Conservation (phyloP, 257 asterid species). For the Echites panduratus region DNA sequence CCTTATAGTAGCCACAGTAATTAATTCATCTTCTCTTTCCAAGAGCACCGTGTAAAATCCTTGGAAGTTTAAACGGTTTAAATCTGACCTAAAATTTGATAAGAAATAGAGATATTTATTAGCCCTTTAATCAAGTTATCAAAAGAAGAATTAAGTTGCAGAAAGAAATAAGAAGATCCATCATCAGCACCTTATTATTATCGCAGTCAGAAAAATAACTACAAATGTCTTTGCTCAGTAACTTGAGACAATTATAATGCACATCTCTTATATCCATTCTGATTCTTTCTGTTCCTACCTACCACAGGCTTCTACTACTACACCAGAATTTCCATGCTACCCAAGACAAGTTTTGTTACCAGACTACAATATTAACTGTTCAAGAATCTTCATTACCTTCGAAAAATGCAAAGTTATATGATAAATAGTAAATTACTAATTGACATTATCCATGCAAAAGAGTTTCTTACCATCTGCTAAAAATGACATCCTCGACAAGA, state of each 20-base stretch:
- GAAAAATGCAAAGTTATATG: not conserved
- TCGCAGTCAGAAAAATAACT: not conserved
- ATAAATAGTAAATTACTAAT: not conserved
- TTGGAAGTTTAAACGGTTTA: constrained; percentile 68
- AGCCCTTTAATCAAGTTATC: not conserved
- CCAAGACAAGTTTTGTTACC: not conserved
- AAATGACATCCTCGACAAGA: constrained; percentile 78
- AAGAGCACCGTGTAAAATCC: constrained; percentile 76
- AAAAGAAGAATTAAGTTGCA: not conserved
- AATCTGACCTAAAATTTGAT: constrained; percentile 56
- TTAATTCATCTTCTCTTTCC: constrained; percentile 67
- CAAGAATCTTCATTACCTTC: not conserved
- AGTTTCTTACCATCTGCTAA: constrained; percentile 57
- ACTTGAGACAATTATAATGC: not conserved
- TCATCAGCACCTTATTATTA: too few relatives aligned
- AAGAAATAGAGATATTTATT: not conserved
- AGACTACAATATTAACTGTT: not conserved
- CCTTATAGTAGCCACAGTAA: constrained; percentile 80
- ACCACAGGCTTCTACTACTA: not conserved
- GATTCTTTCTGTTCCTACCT: not conserved
- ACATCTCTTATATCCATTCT: not conserved
- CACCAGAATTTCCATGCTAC: not conserved
- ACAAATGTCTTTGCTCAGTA: not conserved
- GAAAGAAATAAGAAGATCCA: not conserved
- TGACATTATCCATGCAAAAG: not conserved